phyloP scores from a whole-genome alignment of 2,329 filamentous ascomycete species.

The Pseudogymnoascus sp. region DNA sequence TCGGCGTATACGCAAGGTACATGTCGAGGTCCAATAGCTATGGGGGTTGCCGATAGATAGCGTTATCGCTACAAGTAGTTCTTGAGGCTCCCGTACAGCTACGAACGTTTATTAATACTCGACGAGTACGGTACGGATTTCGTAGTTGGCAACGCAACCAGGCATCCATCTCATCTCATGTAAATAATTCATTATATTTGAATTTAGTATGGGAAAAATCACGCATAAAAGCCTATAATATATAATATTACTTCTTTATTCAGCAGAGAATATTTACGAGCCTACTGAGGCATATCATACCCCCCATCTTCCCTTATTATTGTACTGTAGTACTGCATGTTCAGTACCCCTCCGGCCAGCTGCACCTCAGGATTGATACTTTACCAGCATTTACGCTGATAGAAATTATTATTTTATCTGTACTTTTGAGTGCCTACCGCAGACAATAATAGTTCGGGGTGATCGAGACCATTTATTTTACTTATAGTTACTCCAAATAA shows the following conservation, averaged over 20 bases:
- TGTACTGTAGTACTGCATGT: neutral
- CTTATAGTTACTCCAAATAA: neutral
- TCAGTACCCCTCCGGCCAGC: neutral
- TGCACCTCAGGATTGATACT: neutral
- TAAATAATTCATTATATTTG: neutral
- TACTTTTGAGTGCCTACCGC: neutral
- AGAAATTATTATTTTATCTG: neutral
- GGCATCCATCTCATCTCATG: neutral
- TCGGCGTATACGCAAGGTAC: conserved; percentile 1
- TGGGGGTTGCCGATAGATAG: conserved; percentile 5
- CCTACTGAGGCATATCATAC: neutral
- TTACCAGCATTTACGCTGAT: neutral
- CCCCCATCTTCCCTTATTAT: neutral
- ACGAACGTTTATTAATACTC: neutral
- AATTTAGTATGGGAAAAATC: neutral
- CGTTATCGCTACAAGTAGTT: conserved; percentile 5
- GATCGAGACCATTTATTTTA: neutral
- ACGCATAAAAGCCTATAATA: neutral
- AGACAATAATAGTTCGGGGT: neutral
- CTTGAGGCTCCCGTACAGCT: conserved; percentile 7
- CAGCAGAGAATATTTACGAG: neutral
- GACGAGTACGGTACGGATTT: neutral
- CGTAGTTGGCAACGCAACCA: neutral
- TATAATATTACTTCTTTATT: neutral
- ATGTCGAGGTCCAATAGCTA: neutral